These are phyloP conservation scores for Pyrenopolyporus hunteri DNA, from an alignment of 495 filamentous ascomycete genomes.

Conservation along the genomic window DNA sequence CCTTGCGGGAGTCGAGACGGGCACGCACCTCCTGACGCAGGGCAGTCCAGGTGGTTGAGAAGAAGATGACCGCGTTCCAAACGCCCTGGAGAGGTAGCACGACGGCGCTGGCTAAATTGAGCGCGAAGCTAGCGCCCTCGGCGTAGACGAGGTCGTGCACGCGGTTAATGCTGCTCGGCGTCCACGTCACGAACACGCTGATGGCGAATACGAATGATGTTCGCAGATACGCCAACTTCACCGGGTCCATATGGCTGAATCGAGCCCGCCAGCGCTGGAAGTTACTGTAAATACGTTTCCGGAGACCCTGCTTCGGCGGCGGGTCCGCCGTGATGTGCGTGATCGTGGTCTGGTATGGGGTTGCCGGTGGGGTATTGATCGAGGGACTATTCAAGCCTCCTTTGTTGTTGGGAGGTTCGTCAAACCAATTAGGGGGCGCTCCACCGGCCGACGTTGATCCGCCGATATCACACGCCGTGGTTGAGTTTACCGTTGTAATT, in stretches of 20 bases:
- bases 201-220: conserved; percentile 83
- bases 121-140: conserved; percentile 60
- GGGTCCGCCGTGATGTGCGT: conserved; percentile 35
- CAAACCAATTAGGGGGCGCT: conserved; percentile 36
- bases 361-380: conserved; percentile 4
- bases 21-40: conserved; percentile 44
- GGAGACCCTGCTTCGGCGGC: conserved; percentile 20
- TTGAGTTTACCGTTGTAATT: conserved; percentile 41
- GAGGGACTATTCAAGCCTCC: conserved; percentile 18
- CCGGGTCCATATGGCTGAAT: conserved; percentile 58
- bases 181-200: conserved; percentile 82
- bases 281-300: conserved; percentile 1
- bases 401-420: conserved; percentile 34
- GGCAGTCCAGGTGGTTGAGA: conserved; percentile 59
- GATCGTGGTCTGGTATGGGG: conserved; percentile 34
- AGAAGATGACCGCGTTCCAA: conserved; percentile 83
- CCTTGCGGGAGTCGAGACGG: conserved; percentile 10
- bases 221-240: conserved; percentile 77
- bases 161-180: conserved; percentile 78
- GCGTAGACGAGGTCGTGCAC: conserved; percentile 71
- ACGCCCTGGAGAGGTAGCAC: conserved; percentile 86
- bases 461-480: conserved; percentile 21
- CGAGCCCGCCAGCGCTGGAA: conserved; percentile 37
- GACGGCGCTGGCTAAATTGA: conserved; percentile 72
- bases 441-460: conserved; percentile 20